A percentile compares a stretch with the other conserved stretches of the same genome.
Evolutionary conservation across 2,329 filamentous ascomycete species (phyloP).

Genomic region (Xylaria sp.): DNA sequence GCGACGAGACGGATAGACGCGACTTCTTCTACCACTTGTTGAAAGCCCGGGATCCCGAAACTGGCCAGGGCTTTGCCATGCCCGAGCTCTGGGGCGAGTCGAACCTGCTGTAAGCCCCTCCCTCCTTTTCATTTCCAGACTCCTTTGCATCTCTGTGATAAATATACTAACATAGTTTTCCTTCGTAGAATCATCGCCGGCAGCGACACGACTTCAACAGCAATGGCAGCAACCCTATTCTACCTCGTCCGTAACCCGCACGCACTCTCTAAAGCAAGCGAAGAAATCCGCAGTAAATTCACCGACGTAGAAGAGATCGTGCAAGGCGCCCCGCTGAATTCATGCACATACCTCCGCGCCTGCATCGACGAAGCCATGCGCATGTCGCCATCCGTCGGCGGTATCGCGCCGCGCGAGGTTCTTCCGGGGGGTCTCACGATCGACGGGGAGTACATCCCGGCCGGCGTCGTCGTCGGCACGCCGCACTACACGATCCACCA

Average conservation of each 20-base stretch:
- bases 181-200: slow-evolving; percentile 66
- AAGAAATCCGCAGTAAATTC: slow-evolving; percentile 61
- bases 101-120: slow-evolving; percentile 62
- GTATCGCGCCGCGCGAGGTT: slow-evolving; percentile 65
- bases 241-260: slow-evolving; percentile 62
- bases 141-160: too few species aligned
- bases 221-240: slow-evolving; percentile 67
- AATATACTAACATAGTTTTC: too few species aligned
- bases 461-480: slow-evolving; percentile 66
- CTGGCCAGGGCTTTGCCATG: slow-evolving; percentile 68
- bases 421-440: slow-evolving; percentile 60
- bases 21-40: slow-evolving; percentile 81
- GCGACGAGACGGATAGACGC: slow-evolving; percentile 69
- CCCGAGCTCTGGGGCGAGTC: slow-evolving; percentile 74
- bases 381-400: slow-evolving; percentile 65
- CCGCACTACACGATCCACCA: slow-evolving; percentile 74
- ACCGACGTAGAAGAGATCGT: slow-evolving; percentile 59
- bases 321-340: slow-evolving; percentile 55
- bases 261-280: slow-evolving; percentile 53
- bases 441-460: slow-evolving; percentile 60
- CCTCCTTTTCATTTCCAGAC: background rate
- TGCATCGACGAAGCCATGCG: slow-evolving; percentile 72
- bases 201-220: slow-evolving; percentile 74
- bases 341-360: slow-evolving; percentile 64
- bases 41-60: slow-evolving; percentile 73